Base-by-base conservation (phyloP, 2,329 filamentous ascomycete genomes). In the Boeremia lycopersici region DNA sequence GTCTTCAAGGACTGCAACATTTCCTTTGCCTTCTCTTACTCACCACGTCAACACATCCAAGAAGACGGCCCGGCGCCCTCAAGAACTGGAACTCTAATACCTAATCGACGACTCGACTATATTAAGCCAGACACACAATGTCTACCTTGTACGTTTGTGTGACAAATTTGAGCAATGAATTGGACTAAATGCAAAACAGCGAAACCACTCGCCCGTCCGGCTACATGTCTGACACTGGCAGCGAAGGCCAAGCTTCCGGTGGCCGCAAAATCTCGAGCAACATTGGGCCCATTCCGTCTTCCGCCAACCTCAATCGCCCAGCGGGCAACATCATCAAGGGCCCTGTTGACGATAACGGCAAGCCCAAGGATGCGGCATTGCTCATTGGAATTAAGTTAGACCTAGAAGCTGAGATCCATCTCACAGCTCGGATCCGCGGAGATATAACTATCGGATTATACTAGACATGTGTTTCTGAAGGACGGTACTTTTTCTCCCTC, bases 341-440 rank as follows among this genome's bases (percentile, higher is more conserved):
- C 10, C 79, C 84, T 12, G 79, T 81, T 29, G 82, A 85, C 57
- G 80, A 83, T 28, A 74, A 85, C 48, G 84, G 84, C 56, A 81
- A 83, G 63, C 76, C 82, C 55, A 86, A 84, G 73, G 73, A 81
- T 35, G 82, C 84, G 4, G 83, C 82, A 1, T 76, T 86, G 38
- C 77, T 86, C 63, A 77, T 87, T 33, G 84, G 84, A 51, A 86
- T 86, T 76, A 86, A 87, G 77, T 77, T 87, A 31, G 84, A 87
- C 67, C 73, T 86, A 17, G 84, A 87, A 69, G 84, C 84, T 12
- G 84, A 86, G 68, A 82, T 86, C 38, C 83, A 87, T 68, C 72
- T 86, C 59, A 86, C 84, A 15, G 84, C 84, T 43, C 74, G 84
- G 46, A 78, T 86, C 56, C 78, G 83, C 41, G 84, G 84, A 78